Percentiles rank a stretch among this genome's conserved stretches.
These are phyloP conservation scores for Saturnispora quitensis DNA, from an alignment of 805 yeast species.

Conservation along the genomic window DNA sequence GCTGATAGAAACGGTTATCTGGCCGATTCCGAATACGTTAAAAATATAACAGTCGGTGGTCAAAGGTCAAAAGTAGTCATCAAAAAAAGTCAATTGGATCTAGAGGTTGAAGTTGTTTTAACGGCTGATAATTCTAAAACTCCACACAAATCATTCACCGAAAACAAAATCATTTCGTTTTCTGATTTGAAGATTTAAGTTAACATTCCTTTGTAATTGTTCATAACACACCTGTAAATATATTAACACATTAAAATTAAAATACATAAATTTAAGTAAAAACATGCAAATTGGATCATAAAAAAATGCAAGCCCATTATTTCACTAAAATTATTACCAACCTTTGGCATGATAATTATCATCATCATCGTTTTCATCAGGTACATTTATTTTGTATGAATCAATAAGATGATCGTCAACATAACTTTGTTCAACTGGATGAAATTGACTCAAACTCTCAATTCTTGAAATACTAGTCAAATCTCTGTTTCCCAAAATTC, in stretches of 20 bases:
- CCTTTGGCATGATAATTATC: constrained; percentile 35
- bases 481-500: constrained; percentile 20
- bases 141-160: constrained; percentile 12
- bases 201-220: not conserved
- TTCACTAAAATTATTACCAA: constrained; percentile 23
- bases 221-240: not conserved
- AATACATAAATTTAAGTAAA: not conserved
- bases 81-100: constrained; percentile 18
- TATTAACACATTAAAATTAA: constrained; percentile 29
- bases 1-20: constrained; percentile 71
- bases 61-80: constrained; percentile 9
- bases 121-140: constrained; percentile 2
- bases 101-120: constrained; percentile 16
- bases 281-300: not conserved
- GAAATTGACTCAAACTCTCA: not conserved
- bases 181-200: constrained; percentile 16
- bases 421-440: not conserved
- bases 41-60: constrained; percentile 20
- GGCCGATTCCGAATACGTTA: constrained; percentile 29
- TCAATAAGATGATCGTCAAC: not conserved
- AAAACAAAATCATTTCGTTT: constrained; percentile 19
- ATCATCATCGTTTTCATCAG: constrained; percentile 24
- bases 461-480: not conserved
- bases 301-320: not conserved
- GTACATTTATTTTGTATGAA: not conserved